Conservation (phyloP, 306 rosid species). For the Sphenostylis stenocarpa region DNA sequence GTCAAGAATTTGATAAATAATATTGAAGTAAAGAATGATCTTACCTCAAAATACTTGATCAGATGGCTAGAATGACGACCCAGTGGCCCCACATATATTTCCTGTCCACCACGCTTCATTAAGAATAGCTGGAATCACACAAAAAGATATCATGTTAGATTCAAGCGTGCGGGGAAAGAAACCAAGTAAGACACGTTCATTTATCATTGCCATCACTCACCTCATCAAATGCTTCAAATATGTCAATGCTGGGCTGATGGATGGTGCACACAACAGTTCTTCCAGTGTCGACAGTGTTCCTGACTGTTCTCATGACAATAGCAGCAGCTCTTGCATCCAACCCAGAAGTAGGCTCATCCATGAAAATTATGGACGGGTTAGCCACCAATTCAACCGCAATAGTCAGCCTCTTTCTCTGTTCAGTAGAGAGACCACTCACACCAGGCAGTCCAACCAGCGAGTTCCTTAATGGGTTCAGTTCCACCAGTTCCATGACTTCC, state of each 20-base stretch:
- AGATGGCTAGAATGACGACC: slow-evolving; percentile 65
- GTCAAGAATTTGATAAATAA: not conserved
- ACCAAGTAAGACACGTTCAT: not conserved
- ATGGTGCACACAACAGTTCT: slow-evolving; percentile 92
- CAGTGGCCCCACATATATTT: slow-evolving; percentile 71
- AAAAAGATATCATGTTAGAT: not conserved
- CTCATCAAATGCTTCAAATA: slow-evolving; percentile 79
- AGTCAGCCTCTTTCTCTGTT: slow-evolving; percentile 85
- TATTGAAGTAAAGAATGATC: not conserved
- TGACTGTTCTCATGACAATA: slow-evolving; percentile 90
- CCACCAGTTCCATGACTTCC: slow-evolving; percentile 90
- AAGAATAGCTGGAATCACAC: slow-evolving; percentile 49
- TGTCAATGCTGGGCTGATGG: slow-evolving; percentile 94
- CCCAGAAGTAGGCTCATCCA: slow-evolving; percentile 97
- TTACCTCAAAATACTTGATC: slow-evolving; percentile 61
- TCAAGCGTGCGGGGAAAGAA: slow-evolving; percentile 7
- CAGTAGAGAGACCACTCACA: slow-evolving; percentile 78
- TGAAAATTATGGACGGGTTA: slow-evolving; percentile 91
- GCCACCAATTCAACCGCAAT: slow-evolving; percentile 90
- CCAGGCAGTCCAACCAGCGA: slow-evolving; percentile 83
- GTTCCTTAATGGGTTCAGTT: slow-evolving; percentile 59
- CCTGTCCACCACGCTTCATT: slow-evolving; percentile 77
- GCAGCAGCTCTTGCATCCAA: slow-evolving; percentile 95
- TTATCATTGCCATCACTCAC: slow-evolving; percentile 27
- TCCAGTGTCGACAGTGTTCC: slow-evolving; percentile 88